Evolutionary conservation across 1,284 basidiomycete genomes (phyloP).

Genomic region (Ceraceosorus guamensis): DNA sequence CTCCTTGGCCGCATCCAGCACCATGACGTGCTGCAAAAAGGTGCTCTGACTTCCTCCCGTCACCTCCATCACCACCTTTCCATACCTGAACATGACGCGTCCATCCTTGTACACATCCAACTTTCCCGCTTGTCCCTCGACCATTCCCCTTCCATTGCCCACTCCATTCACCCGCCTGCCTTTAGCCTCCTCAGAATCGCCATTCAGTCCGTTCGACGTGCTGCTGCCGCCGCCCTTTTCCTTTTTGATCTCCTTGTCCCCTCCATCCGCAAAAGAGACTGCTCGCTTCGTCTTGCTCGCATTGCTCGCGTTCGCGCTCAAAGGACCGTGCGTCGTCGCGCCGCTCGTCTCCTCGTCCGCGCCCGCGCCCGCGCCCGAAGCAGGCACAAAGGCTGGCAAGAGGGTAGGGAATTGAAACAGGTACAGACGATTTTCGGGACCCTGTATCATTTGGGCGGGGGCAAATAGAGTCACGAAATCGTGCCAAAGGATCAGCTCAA

Average conservation of each 20-base stretch:
- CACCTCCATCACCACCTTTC: conserved; percentile 39
- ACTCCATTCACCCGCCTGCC: no score
- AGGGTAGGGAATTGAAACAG: conserved; percentile 89
- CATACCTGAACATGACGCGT: conserved; percentile 34
- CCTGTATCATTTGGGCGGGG: background rate
- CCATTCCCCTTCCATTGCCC: background rate
- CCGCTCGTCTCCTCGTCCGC: background rate
- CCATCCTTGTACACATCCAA: conserved; percentile 40
- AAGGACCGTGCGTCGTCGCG: no score
- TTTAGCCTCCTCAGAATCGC: background rate
- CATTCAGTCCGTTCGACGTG: background rate
- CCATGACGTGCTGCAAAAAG: conserved; percentile 79
- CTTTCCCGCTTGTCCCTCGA: conserved; percentile 39
- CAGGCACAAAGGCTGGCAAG: conserved; percentile 64
- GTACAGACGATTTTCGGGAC: conserved; percentile 60
- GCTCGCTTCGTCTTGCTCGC: no score
- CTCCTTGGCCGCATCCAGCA: conserved; percentile 61
- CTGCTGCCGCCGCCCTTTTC: conserved; percentile 1
- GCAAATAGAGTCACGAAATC: no score
- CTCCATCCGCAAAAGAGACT: no score
- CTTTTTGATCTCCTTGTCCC: background rate
- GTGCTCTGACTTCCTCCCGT: conserved; percentile 74
- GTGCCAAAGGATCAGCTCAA: no score
- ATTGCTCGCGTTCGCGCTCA: no score
- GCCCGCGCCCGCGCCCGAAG: background rate